phyloP scores from a whole-genome alignment of 1,139 yeast species.

The Sugiyamaella paludigena region DNA sequence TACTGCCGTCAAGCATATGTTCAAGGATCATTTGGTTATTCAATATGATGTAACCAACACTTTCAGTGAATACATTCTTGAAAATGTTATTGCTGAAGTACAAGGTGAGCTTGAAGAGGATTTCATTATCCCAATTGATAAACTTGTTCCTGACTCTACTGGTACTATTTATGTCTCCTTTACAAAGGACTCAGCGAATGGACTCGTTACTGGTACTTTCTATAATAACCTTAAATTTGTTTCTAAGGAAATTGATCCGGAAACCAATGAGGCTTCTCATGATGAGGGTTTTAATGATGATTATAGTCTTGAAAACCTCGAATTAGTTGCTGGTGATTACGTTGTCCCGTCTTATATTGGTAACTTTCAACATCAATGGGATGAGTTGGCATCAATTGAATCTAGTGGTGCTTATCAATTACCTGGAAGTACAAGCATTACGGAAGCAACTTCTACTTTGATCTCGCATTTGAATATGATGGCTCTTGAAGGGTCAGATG shows the following conservation, averaged over 20 bases:
- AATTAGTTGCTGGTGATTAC: slow-evolving; percentile 77
- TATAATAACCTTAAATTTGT: slow-evolving; percentile 71
- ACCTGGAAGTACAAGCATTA: slow-evolving; percentile 41
- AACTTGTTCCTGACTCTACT: slow-evolving; percentile 64
- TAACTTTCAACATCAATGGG: slow-evolving; percentile 71
- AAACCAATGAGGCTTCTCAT: slow-evolving; percentile 55
- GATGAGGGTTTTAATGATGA: slow-evolving; percentile 90
- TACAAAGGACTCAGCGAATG: slow-evolving; percentile 50
- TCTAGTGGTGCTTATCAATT: slow-evolving; percentile 59
- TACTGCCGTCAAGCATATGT: slow-evolving; percentile 77
- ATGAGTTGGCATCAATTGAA: slow-evolving; percentile 59
- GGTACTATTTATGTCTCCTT: slow-evolving; percentile 82
- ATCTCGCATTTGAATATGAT: slow-evolving; percentile 51
- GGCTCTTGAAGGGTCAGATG: slow-evolving; percentile 78
- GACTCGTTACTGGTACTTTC: slow-evolving; percentile 53
- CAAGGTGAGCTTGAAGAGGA: slow-evolving; percentile 61
- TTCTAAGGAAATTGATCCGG: slow-evolving; percentile 76
- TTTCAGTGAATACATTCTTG: slow-evolving; percentile 70
- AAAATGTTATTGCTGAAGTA: slow-evolving; percentile 73
- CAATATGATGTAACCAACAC: slow-evolving; percentile 88
- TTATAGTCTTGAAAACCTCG: slow-evolving; percentile 82
- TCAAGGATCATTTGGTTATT: slow-evolving; percentile 70
- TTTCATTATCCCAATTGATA: slow-evolving; percentile 70
- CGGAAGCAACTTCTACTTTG: slow-evolving; percentile 51
- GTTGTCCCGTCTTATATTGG: slow-evolving; percentile 75